These are phyloP conservation scores for Ascochyta rabiei DNA, from an alignment of 2,329 filamentous ascomycete species.

Conservation along the genomic window DNA sequence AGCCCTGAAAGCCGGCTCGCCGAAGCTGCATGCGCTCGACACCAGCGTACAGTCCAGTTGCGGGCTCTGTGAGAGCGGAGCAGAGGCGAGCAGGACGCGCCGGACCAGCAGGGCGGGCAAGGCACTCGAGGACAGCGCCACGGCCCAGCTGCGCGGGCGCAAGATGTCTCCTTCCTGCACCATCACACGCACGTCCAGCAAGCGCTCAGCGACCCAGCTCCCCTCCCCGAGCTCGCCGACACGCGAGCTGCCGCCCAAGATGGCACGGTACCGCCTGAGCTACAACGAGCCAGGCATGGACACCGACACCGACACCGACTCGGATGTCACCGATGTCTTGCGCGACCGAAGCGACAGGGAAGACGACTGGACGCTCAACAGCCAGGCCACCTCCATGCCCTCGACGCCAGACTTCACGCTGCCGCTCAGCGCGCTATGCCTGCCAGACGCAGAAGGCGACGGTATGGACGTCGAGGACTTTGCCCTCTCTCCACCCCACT, in stretches of 20 bases:
- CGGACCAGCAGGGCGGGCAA: background rate
- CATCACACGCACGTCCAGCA: slow-evolving; percentile 40
- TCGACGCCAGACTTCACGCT: slow-evolving; percentile 30
- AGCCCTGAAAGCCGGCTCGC: slow-evolving; percentile 40
- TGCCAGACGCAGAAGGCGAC: slow-evolving; percentile 38
- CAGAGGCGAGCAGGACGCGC: slow-evolving; percentile 10
- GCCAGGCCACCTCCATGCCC: slow-evolving; percentile 27
- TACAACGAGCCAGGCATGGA: slow-evolving; percentile 24
- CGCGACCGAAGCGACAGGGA: slow-evolving; percentile 24
- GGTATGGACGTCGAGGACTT: slow-evolving; percentile 34
- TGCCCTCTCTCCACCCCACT: slow-evolving; percentile 34
- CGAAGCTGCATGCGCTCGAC: slow-evolving; percentile 46
- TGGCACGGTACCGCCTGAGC: slow-evolving; percentile 35
- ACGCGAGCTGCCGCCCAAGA: slow-evolving; percentile 44
- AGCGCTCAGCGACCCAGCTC: slow-evolving; percentile 46
- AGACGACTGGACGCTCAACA: slow-evolving; percentile 22
- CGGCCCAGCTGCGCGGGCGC: slow-evolving; percentile 32
- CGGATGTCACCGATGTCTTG: slow-evolving; percentile 25
- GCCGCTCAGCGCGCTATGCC: slow-evolving; percentile 20
- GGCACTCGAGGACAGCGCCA: slow-evolving; percentile 19
- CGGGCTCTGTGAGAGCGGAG: slow-evolving; percentile 37
- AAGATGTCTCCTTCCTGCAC: slow-evolving; percentile 33
- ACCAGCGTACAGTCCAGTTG: slow-evolving; percentile 43
- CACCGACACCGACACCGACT: slow-evolving; percentile 31
- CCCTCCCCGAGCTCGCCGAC: slow-evolving; percentile 45